phyloP scores from a whole-genome alignment of 805 yeast genomes.

The Yamadazyma scolyti region DNA sequence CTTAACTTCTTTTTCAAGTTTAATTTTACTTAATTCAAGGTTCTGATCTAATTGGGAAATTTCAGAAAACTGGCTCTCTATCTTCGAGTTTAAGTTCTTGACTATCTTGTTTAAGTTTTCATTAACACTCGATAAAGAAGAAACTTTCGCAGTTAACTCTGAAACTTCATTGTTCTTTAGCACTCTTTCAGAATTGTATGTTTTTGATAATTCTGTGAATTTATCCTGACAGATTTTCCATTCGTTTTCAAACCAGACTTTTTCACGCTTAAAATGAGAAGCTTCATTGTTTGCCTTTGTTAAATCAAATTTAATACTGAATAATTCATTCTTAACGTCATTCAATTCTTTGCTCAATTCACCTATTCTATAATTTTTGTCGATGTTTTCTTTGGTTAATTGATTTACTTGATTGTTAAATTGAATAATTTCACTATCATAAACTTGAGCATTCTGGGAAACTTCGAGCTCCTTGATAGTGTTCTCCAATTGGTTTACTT shows the following conservation, averaged over 20 bases:
- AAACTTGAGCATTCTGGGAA: slow-evolving; percentile 8
- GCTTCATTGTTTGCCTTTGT: slow-evolving; percentile 33
- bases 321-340: slow-evolving; percentile 34
- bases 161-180: slow-evolving; percentile 25
- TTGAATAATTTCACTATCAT: slow-evolving; percentile 22
- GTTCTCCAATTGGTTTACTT: slow-evolving; percentile 14
- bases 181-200: slow-evolving; percentile 34
- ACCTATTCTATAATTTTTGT: slow-evolving; percentile 30
- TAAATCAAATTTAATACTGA: slow-evolving; percentile 30
- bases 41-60: slow-evolving; percentile 19
- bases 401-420: slow-evolving; percentile 24
- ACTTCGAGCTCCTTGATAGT: slow-evolving; percentile 11
- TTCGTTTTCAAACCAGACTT: slow-evolving; percentile 39
- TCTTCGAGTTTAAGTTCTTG: slow-evolving; percentile 44
- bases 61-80: slow-evolving; percentile 21
- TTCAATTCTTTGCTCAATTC: slow-evolving; percentile 33
- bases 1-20: slow-evolving; percentile 31
- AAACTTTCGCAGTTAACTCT: slow-evolving; percentile 21
- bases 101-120: slow-evolving; percentile 38
- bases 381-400: slow-evolving; percentile 32
- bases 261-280: slow-evolving; percentile 29
- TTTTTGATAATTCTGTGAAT: slow-evolving; percentile 35
- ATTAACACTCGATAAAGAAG: slow-evolving; percentile 31
- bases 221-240: slow-evolving; percentile 30
- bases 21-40: slow-evolving; percentile 46